Percentiles rank a stretch among this genome's conserved stretches.
These are phyloP conservation scores for Chaetomium sp. DNA, from an alignment of 2,329 filamentous ascomycete species.

Conservation along the genomic window DNA sequence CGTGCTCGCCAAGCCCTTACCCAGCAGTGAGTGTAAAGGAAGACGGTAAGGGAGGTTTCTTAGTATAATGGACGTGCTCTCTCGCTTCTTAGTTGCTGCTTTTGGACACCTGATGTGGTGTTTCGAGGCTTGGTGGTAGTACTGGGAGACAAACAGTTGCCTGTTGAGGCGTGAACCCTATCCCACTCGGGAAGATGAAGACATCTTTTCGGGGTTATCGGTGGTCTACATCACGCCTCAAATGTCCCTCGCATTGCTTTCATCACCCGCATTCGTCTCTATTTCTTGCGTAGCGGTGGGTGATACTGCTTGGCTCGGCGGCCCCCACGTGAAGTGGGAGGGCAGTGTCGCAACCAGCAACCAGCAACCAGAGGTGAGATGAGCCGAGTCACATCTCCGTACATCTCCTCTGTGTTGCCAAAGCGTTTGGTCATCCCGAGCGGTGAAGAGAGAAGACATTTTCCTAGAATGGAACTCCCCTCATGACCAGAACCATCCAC, in stretches of 20 bases:
- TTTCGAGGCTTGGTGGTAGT: not conserved
- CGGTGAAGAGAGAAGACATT: not conserved
- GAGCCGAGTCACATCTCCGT: not conserved
- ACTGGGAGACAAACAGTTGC: not conserved
- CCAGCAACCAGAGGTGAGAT: not conserved
- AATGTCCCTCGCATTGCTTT: not conserved
- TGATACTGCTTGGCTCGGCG: not conserved
- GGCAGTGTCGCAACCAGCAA: not conserved
- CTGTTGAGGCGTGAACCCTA: not conserved
- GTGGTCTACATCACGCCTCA: not conserved
- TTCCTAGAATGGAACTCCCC: not conserved
- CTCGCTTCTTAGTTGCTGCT: not conserved
- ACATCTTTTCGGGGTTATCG: not conserved
- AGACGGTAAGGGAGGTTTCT: not conserved
- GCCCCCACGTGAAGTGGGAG: not conserved
- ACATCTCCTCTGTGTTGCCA: not conserved
- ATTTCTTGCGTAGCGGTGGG: not conserved
- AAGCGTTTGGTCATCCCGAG: not conserved
- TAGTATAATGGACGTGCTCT: not conserved
- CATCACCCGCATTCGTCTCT: not conserved
- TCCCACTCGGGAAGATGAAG: not conserved
- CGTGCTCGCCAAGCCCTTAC: not conserved
- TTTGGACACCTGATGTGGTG: not conserved
- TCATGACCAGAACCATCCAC: not conserved
- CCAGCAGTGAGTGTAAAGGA: not conserved